Percentiles rank a stretch among this genome's conserved stretches.
These are phyloP conservation scores for Lichtheimia hyalospora DNA, from an alignment of 371 early-diverging fungal species.

Conservation along the genomic window DNA sequence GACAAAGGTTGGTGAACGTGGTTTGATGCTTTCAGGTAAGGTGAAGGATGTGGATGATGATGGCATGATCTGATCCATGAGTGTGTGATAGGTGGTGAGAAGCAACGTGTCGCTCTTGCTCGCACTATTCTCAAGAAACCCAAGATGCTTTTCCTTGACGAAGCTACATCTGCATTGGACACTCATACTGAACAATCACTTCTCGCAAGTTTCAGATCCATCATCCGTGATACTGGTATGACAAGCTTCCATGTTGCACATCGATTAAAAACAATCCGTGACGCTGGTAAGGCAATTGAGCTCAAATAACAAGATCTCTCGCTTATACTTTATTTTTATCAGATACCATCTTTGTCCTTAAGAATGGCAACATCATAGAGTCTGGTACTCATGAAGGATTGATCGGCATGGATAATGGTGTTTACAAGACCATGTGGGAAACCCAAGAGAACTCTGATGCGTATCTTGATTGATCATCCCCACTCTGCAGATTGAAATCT, in stretches of 20 bases:
- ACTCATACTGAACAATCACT: slow-evolving; percentile 83
- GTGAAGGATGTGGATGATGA: not conserved
- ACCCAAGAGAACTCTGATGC: slow-evolving; percentile 57
- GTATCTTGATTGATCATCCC: not conserved
- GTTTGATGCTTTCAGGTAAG: slow-evolving; percentile 81
- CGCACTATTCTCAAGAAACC: slow-evolving; percentile 85
- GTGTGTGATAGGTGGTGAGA: slow-evolving; percentile 80
- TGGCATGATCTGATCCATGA: not conserved
- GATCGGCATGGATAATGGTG: slow-evolving; percentile 52
- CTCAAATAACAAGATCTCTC: not conserved
- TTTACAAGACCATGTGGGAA: slow-evolving; percentile 88
- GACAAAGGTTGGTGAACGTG: slow-evolving; percentile 93
- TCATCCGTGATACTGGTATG: slow-evolving; percentile 59
- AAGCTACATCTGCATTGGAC: slow-evolving; percentile 72
- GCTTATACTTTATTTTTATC: not conserved
- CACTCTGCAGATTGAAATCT: too few relatives aligned
- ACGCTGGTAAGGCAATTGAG: slow-evolving; percentile 57
- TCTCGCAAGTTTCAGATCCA: slow-evolving; percentile 71
- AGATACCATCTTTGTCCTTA: slow-evolving; percentile 78
- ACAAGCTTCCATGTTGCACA: slow-evolving; percentile 86
- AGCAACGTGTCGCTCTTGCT: slow-evolving; percentile 91
- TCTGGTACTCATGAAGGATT: slow-evolving; percentile 74
- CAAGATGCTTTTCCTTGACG: slow-evolving; percentile 76
- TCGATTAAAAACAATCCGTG: slow-evolving; percentile 74
- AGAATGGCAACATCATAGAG: slow-evolving; percentile 63